Evolutionary conservation across 768 basidiomycete species (phyloP), one percentile per base, ranked within the genome.

Genomic region (Suillus lakei): DNA sequence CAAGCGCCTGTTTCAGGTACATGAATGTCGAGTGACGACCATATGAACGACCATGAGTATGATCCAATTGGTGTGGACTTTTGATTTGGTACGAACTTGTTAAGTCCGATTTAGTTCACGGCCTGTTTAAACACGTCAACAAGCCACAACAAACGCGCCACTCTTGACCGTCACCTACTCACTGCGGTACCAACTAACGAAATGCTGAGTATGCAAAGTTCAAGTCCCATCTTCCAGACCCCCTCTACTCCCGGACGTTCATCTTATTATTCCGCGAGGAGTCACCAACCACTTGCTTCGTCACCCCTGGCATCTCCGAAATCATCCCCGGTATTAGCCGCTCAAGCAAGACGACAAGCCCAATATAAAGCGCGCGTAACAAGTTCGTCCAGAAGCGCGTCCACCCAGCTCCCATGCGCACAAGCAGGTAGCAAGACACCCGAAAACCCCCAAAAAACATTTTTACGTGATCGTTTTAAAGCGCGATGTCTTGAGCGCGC

Each of bases 401-500:
- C 65, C 28, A 50, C 67, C 5, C 66, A 70, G 16, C 64, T 66
- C 4, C 67, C 71, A 28, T 75, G 70, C 46, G 9, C 23, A 18
- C 60, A 66, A 36, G 5, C n/a, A 16, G 59, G 56, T 5, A 67
- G 16, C 18, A 70, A 70, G 56, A 61, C 70, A 1, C 67, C 75
- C 2, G 83, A 83, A 61, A 82, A 85, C 21, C 78, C 87, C 0
- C 84, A 87, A 63, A 87, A 84, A 48, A 68, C 77, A 5, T 83
- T 91, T 55, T 73, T 92, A 56, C 77, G 87, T 32, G 87, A 88
- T 60, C 83, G 85, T 36, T 85, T 91, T 66, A 85, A 84, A 69
- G 84, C 84, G 4, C 82, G 85, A 59, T 91, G 89, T 73, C 71
- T 89, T 51, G 87, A 90, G 72, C 81, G 89, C 23, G 89, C 88